Base-by-base conservation (phyloP, 495 filamentous ascomycete genomes). In the Penicillium egyptiacum region DNA sequence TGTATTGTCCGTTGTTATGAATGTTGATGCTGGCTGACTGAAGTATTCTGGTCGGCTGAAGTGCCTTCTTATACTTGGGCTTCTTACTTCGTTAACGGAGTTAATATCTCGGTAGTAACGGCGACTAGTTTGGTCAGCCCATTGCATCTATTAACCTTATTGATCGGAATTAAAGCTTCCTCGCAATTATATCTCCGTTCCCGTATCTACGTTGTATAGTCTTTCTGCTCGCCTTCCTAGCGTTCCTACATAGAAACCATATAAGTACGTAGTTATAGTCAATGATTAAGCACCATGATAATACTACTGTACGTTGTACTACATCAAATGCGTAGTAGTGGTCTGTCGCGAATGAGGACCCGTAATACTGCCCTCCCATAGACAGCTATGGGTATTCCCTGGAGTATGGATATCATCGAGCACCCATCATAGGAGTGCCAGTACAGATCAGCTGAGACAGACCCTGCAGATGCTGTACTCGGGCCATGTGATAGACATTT, bases 41-140 rank as follows among this genome's bases (percentile, higher is more conserved):
- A 4, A 11, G 12, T 20, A 9, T 49, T 50, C 16, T 37, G 33
- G 43, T 31, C 12, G 39, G 17, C 20, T 25, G 28, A 6, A 2
- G n/a, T 16, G 10, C 49, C 22, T 28, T 17, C 14, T 51, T 51
- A 51, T 49, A 42, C 8, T 17, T 50, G 16, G 50, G 31, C 44
- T 35, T 14, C 31, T 28, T 39, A 9, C 10, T 35, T 44, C 20
- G 31, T 5, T 25, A 20, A 14, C 49, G 49, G 49, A 51, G 49
- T 40, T 51, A 51, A 33, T 16, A 8, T 2, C 28, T 12, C 43
- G 14, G 14, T n/a, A 5, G 1, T 11, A 11, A 31, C 9, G 11
- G n/a, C 7, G 16, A 1, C 7, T 39, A 39, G 6, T n/a, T n/a
- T 17, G 2, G 35, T 17, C 16, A 39, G 6, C 16, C 0, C 6